Evolutionary conservation across 345 rosid genomes (phyloP).

Genomic region (Ceriops tagal): DNA sequence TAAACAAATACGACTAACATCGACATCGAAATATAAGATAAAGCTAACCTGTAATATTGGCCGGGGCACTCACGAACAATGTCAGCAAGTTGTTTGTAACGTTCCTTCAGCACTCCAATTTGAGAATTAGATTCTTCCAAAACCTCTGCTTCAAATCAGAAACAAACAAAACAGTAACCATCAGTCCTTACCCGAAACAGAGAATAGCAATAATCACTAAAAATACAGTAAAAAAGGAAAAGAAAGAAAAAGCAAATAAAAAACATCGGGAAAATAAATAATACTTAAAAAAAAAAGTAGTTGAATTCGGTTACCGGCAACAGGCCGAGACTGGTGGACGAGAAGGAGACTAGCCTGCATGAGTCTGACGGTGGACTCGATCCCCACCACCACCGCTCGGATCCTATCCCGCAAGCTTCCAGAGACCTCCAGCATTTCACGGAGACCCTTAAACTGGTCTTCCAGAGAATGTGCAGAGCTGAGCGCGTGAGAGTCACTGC

Average conservation of each 20-base stretch:
- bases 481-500: constrained; percentile 32
- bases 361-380: constrained; percentile 67
- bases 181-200: background rate
- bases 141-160: constrained; percentile 45
- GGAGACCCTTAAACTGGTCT: constrained; percentile 76
- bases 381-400: constrained; percentile 63
- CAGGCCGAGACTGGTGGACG: constrained; percentile 80
- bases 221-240: too few relatives aligned
- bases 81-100: constrained; percentile 53
- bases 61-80: constrained; percentile 58
- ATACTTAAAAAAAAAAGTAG: too few relatives aligned
- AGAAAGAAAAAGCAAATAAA: background rate
- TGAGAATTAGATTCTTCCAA: constrained; percentile 61
- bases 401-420: constrained; percentile 71
- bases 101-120: constrained; percentile 51
- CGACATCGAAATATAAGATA: background rate
- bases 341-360: constrained; percentile 76
- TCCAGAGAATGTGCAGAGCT: constrained; percentile 40
- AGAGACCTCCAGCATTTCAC: constrained; percentile 66
- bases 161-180: background rate
- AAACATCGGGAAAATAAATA: background rate
- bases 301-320: constrained; percentile 50
- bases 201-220: background rate
- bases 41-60: constrained; percentile 67
- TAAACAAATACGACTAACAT: background rate